Base-by-base conservation (phyloP, 495 filamentous ascomycete genomes). In the Hypomontagnella submonticulosa region DNA sequence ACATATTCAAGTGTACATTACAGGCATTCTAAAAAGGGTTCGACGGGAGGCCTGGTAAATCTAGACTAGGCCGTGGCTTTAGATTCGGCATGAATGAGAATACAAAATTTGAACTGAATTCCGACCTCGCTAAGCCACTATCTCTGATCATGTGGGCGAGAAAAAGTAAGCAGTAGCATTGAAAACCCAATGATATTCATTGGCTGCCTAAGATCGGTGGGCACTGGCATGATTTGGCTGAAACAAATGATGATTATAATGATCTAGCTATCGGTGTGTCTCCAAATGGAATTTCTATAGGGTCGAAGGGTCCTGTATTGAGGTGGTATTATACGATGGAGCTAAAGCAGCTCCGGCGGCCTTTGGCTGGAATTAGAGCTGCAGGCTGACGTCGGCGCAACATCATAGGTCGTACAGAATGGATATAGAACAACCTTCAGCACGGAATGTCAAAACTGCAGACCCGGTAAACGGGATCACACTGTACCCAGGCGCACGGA, bases 371-470 rank as follows among this genome's bases (percentile, higher is more conserved):
- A 15, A 57, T 65, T 61, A 32, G 18, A 43, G 44, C 50, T 71
- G 65, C 69, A 61, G 46, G 65, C 65, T 71, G 69, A 71, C 69
- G 69, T 71, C 61, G 57, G 36, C 62, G 65, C 61, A 57, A 57
- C 61, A 66, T 63, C 56, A 71, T 60, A 61, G 48, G 61, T 42
- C 19, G 23, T 42, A 49, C 46, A 34, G 15, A 3, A 33, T 15
- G 40, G 20, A 27, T 53, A 53, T 8, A 16, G 15, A 51, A 36
- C 36, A 41, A 11, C 42, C 23, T 41, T 44, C 46, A 47, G 64
- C 27, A 57, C 53, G 57, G 64, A 41, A 62, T 43, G 52, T 51
- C 47, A 40, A 43, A 36, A 54, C 9, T 38, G 51, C 42, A 55
- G 42, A 50, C 27, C 51, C 51, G 57, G 40, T 33, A 18, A 11